phyloP scores from a whole-genome alignment of 345 rosid species.

The Lumnitzera littorea region DNA sequence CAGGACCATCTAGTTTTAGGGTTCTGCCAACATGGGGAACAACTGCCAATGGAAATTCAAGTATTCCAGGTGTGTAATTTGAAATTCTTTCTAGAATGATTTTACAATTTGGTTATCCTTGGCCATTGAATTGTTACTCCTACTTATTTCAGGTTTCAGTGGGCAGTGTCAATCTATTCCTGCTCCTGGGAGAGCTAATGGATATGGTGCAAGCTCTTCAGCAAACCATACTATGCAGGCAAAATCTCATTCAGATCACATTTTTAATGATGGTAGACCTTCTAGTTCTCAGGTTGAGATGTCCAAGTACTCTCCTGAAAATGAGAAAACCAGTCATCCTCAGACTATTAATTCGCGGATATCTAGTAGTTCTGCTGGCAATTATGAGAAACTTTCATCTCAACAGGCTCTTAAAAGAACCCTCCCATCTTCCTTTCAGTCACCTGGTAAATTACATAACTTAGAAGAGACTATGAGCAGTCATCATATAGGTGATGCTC shows the following conservation, averaged over 20 bases:
- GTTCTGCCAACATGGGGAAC: conserved; percentile 39
- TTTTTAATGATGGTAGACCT: conserved; percentile 19
- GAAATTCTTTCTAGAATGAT: conserved; percentile 8
- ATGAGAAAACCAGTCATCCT: conserved; percentile 28
- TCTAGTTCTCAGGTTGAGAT: conserved; percentile 22
- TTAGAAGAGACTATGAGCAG: conserved; percentile 24
- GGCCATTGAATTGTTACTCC: conserved; percentile 3
- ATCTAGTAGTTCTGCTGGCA: conserved; percentile 36
- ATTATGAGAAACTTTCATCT: conserved; percentile 50
- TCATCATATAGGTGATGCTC: conserved; percentile 31
- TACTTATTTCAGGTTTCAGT: conserved; percentile 26
- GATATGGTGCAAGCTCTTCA: conserved; percentile 35
- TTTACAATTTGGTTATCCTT: not conserved
- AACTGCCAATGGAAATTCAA: conserved; percentile 13
- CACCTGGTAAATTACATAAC: conserved; percentile 21
- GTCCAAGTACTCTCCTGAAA: conserved; percentile 23
- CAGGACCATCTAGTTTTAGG: conserved; percentile 26
- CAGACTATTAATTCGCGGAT: conserved; percentile 37
- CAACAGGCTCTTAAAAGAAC: conserved; percentile 57
- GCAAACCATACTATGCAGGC: conserved; percentile 11
- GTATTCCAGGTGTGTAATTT: conserved; percentile 22
- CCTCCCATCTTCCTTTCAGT: conserved; percentile 36
- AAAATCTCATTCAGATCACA: conserved; percentile 17
- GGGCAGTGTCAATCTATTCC: conserved; percentile 16
- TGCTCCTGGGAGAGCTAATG: conserved; percentile 21